These are phyloP conservation scores for Bullera alba DNA, from an alignment of 768 basidiomycete species.

Conservation along the genomic window DNA sequence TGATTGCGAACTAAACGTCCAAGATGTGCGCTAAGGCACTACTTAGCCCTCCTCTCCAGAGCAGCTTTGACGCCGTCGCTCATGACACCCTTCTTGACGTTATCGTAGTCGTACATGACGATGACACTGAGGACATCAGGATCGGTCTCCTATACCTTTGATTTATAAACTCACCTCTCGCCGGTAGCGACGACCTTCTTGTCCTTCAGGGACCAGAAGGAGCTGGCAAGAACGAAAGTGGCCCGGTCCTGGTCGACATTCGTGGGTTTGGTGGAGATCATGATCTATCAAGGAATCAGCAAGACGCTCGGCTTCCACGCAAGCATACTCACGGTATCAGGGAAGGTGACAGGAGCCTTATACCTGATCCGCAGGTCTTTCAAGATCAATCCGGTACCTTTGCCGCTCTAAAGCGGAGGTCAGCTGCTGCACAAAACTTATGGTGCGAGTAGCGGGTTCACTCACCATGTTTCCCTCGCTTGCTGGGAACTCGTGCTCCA, in stretches of 20 bases:
- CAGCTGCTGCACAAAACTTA: not conserved
- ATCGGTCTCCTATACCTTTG: not conserved
- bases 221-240: conserved; percentile 19
- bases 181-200: conserved; percentile 24
- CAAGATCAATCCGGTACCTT: conserved; percentile 34
- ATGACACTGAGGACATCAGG: conserved; percentile 21
- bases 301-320: not conserved
- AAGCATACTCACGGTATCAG: conserved; percentile 26
- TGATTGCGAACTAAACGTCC: too few relatives aligned
- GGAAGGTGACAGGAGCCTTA: conserved; percentile 31
- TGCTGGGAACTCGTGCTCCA: conserved; percentile 15
- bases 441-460: not conserved
- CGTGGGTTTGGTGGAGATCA: conserved; percentile 26
- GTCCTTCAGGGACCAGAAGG: conserved; percentile 27
- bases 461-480: conserved; percentile 22
- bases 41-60: conserved; percentile 3
- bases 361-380: conserved; percentile 33
- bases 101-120: conserved; percentile 39
- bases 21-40: too few relatives aligned
- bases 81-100: conserved; percentile 20
- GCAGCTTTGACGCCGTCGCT: conserved; percentile 17
- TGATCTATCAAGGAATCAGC: conserved; percentile 13
- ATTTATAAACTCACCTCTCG: conserved; percentile 22
- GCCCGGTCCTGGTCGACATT: conserved; percentile 20
- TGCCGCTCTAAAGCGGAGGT: conserved; percentile 15